Evolutionary conservation across 148 eudicot genomes (phyloP), one percentile per base, ranked within the genome.

Genomic region (Vaccinium vitisidaea): DNA sequence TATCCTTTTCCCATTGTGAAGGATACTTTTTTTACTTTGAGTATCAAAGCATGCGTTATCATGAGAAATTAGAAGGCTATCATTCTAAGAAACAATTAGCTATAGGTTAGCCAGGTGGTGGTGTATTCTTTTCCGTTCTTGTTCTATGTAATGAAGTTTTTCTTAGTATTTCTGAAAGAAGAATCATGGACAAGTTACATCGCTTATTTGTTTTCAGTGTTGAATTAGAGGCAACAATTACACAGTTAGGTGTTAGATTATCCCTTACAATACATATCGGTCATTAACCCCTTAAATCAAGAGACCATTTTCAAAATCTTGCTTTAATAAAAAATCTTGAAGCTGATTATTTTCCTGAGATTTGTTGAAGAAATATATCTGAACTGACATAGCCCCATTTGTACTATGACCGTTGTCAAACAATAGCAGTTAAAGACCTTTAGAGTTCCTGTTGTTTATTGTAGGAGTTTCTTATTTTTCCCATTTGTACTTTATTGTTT

Each of bases 1-100:
- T 96, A 96, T 96, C 98, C 98, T 89, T 83, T 39, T 12, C n/a
- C 12, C 53, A 25, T 71, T 21, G 12, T 50, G 30, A 49, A 52
- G 1, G 12, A 61, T 15, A 52, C n/a, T 56, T n/a, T 76, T 63
- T 50, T 16, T 4, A 52, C 65, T 46, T 30, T 18, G 8, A 23
- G 14, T 63, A 16, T 19, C 14, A 14, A 82, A 30, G 77, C 13
- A 4, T 10, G 13, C 48, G 12, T 43, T 79, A 23, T 27, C 15
- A 53, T 50, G 25, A 6, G 27, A 36, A 16, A 30, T 27, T 23
- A 50, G 61, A 53, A 53, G 59, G 80, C 61, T 78, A 78, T 52
- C 32, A 61, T 25, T 46, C 2, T n/a, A 52, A 49, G 80, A 52
- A 77, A 77, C 15, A n/a, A 30, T 25, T 52, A 13, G 5, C 18